A percentile compares a stretch with the other conserved stretches of the same genome.
Evolutionary conservation across 148 eudicot species (phyloP).

Genomic region (Silene conica): DNA sequence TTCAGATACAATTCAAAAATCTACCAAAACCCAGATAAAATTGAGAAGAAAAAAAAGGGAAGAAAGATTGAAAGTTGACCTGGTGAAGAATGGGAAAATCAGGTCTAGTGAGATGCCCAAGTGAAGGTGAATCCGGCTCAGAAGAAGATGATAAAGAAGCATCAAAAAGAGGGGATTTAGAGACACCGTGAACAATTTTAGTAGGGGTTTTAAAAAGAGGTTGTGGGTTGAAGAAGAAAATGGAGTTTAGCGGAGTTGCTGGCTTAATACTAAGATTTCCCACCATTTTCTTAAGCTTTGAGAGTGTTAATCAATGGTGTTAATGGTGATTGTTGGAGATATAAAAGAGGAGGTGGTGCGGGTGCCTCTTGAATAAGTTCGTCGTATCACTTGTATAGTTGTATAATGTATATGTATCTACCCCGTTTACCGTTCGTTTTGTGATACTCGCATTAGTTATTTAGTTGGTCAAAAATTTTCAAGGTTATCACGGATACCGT

Average conservation of each 20-base stretch:
- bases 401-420: too few species aligned
- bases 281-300: constrained; percentile 20
- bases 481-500: too few species aligned
- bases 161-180: constrained; percentile 17
- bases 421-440: too few species aligned
- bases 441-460: too few species aligned
- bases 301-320: too few species aligned
- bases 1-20: background rate
- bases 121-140: constrained; percentile 42
- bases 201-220: constrained; percentile 18
- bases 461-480: too few species aligned
- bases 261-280: constrained; percentile 40
- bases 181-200: constrained; percentile 18
- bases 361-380: too few species aligned
- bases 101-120: constrained; percentile 67
- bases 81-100: constrained; percentile 87
- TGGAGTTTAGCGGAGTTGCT: constrained; percentile 30
- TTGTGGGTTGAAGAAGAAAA: constrained; percentile 27
- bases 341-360: too few species aligned
- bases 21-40: background rate
- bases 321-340: too few species aligned
- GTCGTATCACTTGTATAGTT: too few species aligned
- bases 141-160: constrained; percentile 27
- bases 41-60: background rate
- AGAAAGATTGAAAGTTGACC: constrained; percentile 27